phyloP scores from a whole-genome alignment of 805 yeast genomes.

The Wickerhamiella parazyma region DNA sequence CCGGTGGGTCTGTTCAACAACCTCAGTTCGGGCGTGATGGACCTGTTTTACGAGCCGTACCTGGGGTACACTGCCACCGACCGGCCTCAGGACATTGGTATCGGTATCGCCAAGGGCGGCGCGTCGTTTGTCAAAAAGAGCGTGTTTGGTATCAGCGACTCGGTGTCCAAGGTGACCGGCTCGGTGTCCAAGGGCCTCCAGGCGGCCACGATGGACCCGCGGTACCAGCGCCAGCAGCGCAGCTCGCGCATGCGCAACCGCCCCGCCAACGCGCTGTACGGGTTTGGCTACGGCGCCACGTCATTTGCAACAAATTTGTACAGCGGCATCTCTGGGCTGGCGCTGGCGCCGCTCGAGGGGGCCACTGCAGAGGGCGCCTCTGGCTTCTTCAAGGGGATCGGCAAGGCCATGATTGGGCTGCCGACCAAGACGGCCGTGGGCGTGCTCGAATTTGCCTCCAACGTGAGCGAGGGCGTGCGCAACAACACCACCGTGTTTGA shows the following conservation, averaged over 20 bases:
- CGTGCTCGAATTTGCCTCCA: constrained; percentile 78
- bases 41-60: constrained; percentile 92
- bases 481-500: constrained; percentile 76
- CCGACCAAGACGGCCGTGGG: constrained; percentile 98
- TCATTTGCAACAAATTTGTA: constrained; percentile 77
- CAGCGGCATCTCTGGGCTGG: constrained; percentile 82
- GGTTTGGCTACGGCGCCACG: constrained; percentile 73
- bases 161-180: constrained; percentile 84
- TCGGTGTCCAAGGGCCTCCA: constrained; percentile 89
- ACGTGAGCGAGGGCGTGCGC: constrained; percentile 84
- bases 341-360: constrained; percentile 81
- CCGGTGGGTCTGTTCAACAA: constrained; percentile 95
- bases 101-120: constrained; percentile 93
- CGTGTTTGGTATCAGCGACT: constrained; percentile 87
- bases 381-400: constrained; percentile 88
- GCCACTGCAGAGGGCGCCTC: constrained; percentile 77
- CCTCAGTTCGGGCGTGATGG: constrained; percentile 88
- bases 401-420: constrained; percentile 86
- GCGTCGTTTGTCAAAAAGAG: constrained; percentile 86
- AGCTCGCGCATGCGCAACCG: constrained; percentile 60
- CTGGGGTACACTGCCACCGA: constrained; percentile 91
- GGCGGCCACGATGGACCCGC: constrained; percentile 74
- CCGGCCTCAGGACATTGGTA: constrained; percentile 90
- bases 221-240: constrained; percentile 72
- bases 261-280: constrained; percentile 75